Base-by-base conservation (phyloP, 2,329 filamentous ascomycete genomes). In the Myriangium duriaei region DNA sequence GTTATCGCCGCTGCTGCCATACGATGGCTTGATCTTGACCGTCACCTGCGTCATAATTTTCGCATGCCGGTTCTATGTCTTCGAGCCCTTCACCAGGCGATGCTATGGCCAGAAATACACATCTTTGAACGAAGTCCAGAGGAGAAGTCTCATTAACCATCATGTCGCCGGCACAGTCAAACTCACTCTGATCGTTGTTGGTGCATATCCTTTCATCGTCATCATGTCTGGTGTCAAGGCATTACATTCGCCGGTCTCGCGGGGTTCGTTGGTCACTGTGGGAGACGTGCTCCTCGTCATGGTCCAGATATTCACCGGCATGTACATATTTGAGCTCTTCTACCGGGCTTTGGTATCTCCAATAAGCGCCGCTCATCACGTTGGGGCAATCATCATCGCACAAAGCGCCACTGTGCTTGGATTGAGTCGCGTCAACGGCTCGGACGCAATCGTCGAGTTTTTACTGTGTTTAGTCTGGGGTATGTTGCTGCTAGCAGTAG, bases 271-370 rank as follows among this genome's bases (percentile, higher is more conserved):
- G 0, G 54, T 63, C n/a, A 62, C 52, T 0, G 46, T 61, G 48
- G 63, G 63, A 0, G 63, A 67, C 45, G 41, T 64, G 0, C 43
- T 65, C 13, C 47, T 64, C 9, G 48, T 63, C 1, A 53, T 52
- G 3, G 52, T 59, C 4, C 59, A 66, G 34, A 53, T 64, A 43
- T 48, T 67, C 17, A 59, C 61, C 11, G 60, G 50, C n/a, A 66
- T 66, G 60, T 66, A 67, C 40, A 47, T 64, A 10, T 65, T 65
- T 34, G 64, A 67, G 45, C 50, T 67, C 4, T 50, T 65, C 30
- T 65, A 62, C 39, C 56, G 63, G 4, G 45, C 51, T 1, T 58
- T 59, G 30, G 48, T 66, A 3, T 64, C 60, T 2, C 57, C 55
- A 0, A 56, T 67, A 13, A 58, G 59, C 3, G 57, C 60, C 2